Base-by-base conservation (phyloP, 2,329 filamentous ascomycete genomes). In the Tolypocladium nubicola region DNA sequence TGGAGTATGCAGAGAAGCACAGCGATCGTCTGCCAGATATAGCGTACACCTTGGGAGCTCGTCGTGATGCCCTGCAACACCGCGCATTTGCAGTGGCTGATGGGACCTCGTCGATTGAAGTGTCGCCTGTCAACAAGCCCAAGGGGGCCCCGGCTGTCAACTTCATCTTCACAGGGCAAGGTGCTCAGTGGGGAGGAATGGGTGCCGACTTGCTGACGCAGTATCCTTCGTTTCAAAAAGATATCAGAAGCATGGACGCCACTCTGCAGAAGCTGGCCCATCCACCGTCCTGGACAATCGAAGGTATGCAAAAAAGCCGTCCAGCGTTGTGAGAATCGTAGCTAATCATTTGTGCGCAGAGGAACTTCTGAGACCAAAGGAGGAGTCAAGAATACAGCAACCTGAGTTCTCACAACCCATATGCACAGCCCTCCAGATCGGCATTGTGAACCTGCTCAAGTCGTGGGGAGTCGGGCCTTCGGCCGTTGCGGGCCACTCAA, bases 361-460 rank as follows among this genome's bases (percentile, higher is more conserved):
- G 49, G 66, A 73, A 56, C 69, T 77, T 23, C 49, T 33, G n/a
- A 7, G 19, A 1, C 43, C 41, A 6, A 21, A 54, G 21, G 41
- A 54, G 16, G 38, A 52, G 67, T 57, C 69, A 66, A 1, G 63
- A 3, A 62, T 79, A 0, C 45, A 71, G 10, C 62, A 70, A 21
- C 72, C 76, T 0, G 69, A 71, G 4, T 61, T 80, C 26, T 73
- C 76, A 0, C 80, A 83, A 60, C 77, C 81, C 0, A 63, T 81
- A 1, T 82, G 76, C 55, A 82, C 80, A 0, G 79, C 80, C 0
- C 47, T 84, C 1, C 81, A 84, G 61, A 69, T 84, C 2, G 79
- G 68, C 0, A 61, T 79, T 2, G 72, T 71, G 2, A 64, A 76
- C 8, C 61, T 75, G 0, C 63, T 75, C 4, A 58, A 65, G 1